These are phyloP conservation scores for Stellera chamaejasme DNA, from an alignment of 345 rosid genomes.

Conservation along the genomic window DNA sequence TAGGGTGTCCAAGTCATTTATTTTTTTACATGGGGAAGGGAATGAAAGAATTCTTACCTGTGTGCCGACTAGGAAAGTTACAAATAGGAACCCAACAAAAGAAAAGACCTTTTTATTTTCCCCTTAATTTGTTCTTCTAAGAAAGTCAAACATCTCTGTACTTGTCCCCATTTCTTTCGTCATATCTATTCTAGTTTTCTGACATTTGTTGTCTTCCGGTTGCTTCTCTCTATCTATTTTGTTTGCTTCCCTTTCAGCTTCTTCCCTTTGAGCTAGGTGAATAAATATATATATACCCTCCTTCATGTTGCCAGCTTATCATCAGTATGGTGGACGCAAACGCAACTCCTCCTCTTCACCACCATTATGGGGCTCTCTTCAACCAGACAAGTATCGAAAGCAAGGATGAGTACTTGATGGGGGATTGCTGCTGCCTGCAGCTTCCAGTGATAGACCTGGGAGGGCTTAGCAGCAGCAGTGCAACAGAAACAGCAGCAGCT, in stretches of 20 bases:
- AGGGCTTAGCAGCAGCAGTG: slow-evolving; percentile 19
- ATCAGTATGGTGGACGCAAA: slow-evolving; percentile 9
- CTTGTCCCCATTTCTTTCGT: slow-evolving; percentile 13
- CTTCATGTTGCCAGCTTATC: slow-evolving; percentile 5
- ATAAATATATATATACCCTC: slow-evolving; percentile 4
- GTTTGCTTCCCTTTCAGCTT: slow-evolving; percentile 20
- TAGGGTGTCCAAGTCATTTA: too few relatives aligned
- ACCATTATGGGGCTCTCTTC: slow-evolving; percentile 20
- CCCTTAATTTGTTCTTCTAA: slow-evolving; percentile 4
- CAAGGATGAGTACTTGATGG: neutral
- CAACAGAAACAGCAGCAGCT: slow-evolving; percentile 1
- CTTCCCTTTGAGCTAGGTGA: slow-evolving; percentile 9
- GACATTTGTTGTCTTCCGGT: slow-evolving; percentile 35
- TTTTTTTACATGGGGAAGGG: too few relatives aligned
- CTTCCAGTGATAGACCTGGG: slow-evolving; percentile 56
- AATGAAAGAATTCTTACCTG: too few relatives aligned
- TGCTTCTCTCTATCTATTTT: slow-evolving; percentile 10
- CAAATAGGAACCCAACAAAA: neutral
- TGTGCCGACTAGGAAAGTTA: neutral
- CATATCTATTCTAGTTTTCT: slow-evolving; percentile 15
- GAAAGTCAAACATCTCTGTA: slow-evolving; percentile 4
- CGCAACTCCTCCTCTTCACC: slow-evolving; percentile 33
- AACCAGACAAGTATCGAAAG: neutral
- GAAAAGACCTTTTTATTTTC: neutral
- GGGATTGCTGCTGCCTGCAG: slow-evolving; percentile 24